Evolutionary conservation across 768 basidiomycete genomes (phyloP).

Genomic region (Kwoniella pini): DNA sequence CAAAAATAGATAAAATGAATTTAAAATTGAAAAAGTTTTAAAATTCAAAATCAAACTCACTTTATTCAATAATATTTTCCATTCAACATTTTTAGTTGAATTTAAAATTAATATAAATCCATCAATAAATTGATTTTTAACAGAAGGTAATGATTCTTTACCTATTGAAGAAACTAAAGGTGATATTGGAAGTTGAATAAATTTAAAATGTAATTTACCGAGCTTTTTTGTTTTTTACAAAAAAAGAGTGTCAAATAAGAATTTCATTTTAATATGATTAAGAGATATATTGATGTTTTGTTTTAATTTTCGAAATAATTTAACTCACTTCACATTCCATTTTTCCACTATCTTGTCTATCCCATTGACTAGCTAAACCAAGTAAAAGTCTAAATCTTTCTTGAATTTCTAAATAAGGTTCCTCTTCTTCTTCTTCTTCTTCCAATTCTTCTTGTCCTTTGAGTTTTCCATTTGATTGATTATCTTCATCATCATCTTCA

Average conservation of each 20-base stretch:
- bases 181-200: slow-evolving; percentile 24
- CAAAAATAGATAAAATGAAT: no score
- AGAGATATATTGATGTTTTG: not conserved
- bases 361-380: slow-evolving; percentile 46
- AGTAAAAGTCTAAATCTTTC: slow-evolving; percentile 40
- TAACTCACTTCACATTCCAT: slow-evolving; percentile 48
- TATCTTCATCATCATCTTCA: slow-evolving; percentile 30
- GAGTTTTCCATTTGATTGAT: slow-evolving; percentile 10
- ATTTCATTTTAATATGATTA: not conserved
- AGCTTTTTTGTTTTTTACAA: no score
- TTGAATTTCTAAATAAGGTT: slow-evolving; percentile 41
- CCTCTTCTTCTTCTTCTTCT: slow-evolving; percentile 37
- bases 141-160: slow-evolving; percentile 20
- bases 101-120: slow-evolving; percentile 39
- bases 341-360: slow-evolving; percentile 31
- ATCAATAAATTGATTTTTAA: slow-evolving; percentile 15
- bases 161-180: slow-evolving; percentile 7
- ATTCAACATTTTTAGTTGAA: slow-evolving; percentile 23
- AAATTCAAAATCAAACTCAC: no score
- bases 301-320: not conserved
- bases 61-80: slow-evolving; percentile 28
- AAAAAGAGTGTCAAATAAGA: no score
- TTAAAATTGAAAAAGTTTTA: no score
- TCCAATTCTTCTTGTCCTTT: slow-evolving; percentile 6
- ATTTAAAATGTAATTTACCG: slow-evolving; percentile 30